Evolutionary conservation across 257 asterid genomes (phyloP), one percentile per base, ranked within the genome.

Genomic region (Plantago elongata): DNA sequence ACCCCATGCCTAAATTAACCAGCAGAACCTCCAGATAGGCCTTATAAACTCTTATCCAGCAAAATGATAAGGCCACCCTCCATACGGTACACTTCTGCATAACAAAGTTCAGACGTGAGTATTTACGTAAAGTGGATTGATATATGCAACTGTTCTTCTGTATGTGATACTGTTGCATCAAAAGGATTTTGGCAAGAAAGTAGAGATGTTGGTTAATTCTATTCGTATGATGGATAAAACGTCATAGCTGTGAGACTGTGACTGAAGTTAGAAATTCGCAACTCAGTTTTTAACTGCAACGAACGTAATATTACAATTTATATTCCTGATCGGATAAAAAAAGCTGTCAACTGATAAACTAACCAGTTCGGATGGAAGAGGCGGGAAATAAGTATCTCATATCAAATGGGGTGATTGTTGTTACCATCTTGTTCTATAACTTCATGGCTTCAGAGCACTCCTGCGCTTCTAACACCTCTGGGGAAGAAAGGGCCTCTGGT

Each of bases 381-480:
- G 9, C n/a, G 2, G 61, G 44, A 12, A 48, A 27, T 51, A 47
- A 4, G 47, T 49, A 63, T 43, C 43, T 12, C 57, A 52, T 40
- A 47, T 17, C 9, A 13, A 47, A 13, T 6, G 40, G 40, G 40
- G 40, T 34, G 40, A 34, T 34, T 34, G 40, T 34, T 34, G 40
- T 34, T 34, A 6, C 5, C 7, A 7, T 34, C 40, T 34, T 7
- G 40, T 34, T 34, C 40, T 34, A 34, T 34, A 34, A 7, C 3
- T 4, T 34, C 40, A 34, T 13, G 61, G 69, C 62, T 66, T 64
- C 64, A 50, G 73, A 62, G 69, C 22, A 37, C 38, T 61, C 67
- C 43, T 46, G 69, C 38, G 63, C 52, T 76, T 66, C 76, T 62
- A 69, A 72, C 45, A 76, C 75, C 57, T 72, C 83, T 34, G 72